These are phyloP conservation scores for Ceriops zippeliana DNA, from an alignment of 345 rosid genomes.

Conservation along the genomic window DNA sequence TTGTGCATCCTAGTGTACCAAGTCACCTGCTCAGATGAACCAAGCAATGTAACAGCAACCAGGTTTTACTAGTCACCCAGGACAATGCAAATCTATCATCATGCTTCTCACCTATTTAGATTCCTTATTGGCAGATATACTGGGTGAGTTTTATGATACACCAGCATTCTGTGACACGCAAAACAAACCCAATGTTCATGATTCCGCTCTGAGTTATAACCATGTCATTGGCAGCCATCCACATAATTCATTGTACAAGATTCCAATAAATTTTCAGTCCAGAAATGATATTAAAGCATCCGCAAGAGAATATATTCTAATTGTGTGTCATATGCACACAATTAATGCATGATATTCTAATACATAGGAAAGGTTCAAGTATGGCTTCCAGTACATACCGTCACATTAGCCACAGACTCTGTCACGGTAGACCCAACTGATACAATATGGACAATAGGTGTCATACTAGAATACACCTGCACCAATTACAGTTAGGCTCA, in stretches of 20 bases:
- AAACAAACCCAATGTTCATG: not conserved
- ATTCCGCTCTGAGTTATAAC: not conserved
- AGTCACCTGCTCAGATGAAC: not conserved
- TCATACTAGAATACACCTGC: slow-evolving; percentile 69
- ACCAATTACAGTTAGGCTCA: slow-evolving; percentile 18
- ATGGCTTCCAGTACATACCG: slow-evolving; percentile 37
- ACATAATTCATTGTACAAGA: not conserved
- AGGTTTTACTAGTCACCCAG: not conserved
- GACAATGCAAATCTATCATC: no score
- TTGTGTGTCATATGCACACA: not conserved
- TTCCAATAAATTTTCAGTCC: not conserved
- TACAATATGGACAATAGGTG: slow-evolving; percentile 57
- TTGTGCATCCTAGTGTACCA: not conserved
- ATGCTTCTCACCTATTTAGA: not conserved
- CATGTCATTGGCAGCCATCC: no score
- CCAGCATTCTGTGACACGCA: not conserved
- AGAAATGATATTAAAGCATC: no score
- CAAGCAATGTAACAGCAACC: not conserved
- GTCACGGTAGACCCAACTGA: slow-evolving; percentile 44
- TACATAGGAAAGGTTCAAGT: not conserved
- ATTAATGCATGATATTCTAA: not conserved
- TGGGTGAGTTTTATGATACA: no score
- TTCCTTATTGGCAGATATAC: not conserved
- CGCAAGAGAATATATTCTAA: no score
- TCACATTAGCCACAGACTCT: slow-evolving; percentile 54